Conservation (phyloP, 192 early-diverging fungal species). For the Gryganskiella cystojenkinii region DNA sequence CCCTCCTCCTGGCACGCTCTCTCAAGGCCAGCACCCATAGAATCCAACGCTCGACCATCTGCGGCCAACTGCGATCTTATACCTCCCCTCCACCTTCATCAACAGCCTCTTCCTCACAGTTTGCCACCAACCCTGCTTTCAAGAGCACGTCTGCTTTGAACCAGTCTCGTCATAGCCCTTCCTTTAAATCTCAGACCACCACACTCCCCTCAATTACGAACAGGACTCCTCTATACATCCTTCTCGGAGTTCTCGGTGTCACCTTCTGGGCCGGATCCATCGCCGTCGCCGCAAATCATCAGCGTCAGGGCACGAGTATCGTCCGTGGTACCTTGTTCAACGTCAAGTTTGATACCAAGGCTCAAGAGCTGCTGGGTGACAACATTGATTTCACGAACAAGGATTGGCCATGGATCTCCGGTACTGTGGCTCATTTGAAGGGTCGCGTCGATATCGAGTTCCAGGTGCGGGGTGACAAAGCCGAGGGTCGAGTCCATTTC, state of each 20-base stretch:
- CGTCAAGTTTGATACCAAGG: conserved; percentile 62
- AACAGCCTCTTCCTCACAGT: conserved; percentile 1
- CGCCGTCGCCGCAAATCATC: conserved; percentile 64
- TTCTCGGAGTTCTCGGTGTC: conserved; percentile 55
- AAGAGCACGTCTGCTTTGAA: conserved; percentile 38
- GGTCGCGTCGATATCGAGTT: conserved; percentile 66
- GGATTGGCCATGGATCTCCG: conserved; percentile 71
- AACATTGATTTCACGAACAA: conserved; percentile 63
- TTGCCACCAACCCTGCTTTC: conserved; percentile 30
- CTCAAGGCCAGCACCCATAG: too few relatives aligned
- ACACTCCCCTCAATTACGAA: conserved; percentile 41
- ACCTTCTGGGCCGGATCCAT: conserved; percentile 63
- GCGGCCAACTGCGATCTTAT: too few relatives aligned
- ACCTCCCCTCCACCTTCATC: not conserved
- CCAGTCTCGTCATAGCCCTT: conserved; percentile 38
- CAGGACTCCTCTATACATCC: conserved; percentile 30
- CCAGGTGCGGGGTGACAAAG: conserved; percentile 61
- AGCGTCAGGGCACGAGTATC: conserved; percentile 63
- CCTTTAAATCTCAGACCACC: conserved; percentile 29
- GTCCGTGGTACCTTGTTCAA: conserved; percentile 70
- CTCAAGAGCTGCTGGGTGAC: conserved; percentile 60
- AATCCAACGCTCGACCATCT: too few relatives aligned
- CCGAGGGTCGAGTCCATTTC: conserved; percentile 56
- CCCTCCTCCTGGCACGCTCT: too few relatives aligned
- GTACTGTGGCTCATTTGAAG: conserved; percentile 69